These are phyloP conservation scores for Microthyrium microscopicum DNA, from an alignment of 2,329 filamentous ascomycete species.

Conservation along the genomic window DNA sequence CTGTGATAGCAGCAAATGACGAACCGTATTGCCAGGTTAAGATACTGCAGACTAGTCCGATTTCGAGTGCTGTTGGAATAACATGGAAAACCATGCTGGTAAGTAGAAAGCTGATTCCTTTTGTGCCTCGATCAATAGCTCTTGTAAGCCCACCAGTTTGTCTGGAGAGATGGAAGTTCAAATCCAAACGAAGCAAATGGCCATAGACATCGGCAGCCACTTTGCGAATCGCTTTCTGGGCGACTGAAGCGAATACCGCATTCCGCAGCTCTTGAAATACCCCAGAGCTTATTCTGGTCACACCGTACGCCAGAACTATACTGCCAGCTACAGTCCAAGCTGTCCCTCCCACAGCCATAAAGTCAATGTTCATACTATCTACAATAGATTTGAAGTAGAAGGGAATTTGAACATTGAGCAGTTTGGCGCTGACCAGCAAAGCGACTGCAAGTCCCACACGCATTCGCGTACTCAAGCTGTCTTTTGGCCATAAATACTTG, in stretches of 20 bases:
- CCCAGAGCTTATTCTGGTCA: constrained; percentile 72
- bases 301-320: constrained; percentile 86
- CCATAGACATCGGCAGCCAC: constrained; percentile 88
- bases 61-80: constrained; percentile 82
- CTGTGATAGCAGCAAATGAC: constrained; percentile 83
- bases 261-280: constrained; percentile 89
- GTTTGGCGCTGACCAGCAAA: constrained; percentile 76
- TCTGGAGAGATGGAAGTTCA: constrained; percentile 84
- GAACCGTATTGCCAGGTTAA: constrained; percentile 89
- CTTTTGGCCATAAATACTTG: constrained; percentile 87
- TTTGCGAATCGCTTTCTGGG: constrained; percentile 84
- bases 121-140: constrained; percentile 91
- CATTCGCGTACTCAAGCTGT: constrained; percentile 64
- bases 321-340: constrained; percentile 77
- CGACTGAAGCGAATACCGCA: constrained; percentile 89
- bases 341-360: constrained; percentile 71
- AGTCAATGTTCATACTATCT: constrained; percentile 93
- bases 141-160: constrained; percentile 89
- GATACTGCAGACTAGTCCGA: constrained; percentile 89
- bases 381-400: constrained; percentile 99
- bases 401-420: constrained; percentile 88
- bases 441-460: constrained; percentile 73
- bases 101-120: constrained; percentile 92
- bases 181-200: constrained; percentile 72
- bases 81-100: constrained; percentile 99